These are phyloP conservation scores for Pelargonium cotyledonis DNA, from an alignment of 441 rosid species.

Conservation along the genomic window DNA sequence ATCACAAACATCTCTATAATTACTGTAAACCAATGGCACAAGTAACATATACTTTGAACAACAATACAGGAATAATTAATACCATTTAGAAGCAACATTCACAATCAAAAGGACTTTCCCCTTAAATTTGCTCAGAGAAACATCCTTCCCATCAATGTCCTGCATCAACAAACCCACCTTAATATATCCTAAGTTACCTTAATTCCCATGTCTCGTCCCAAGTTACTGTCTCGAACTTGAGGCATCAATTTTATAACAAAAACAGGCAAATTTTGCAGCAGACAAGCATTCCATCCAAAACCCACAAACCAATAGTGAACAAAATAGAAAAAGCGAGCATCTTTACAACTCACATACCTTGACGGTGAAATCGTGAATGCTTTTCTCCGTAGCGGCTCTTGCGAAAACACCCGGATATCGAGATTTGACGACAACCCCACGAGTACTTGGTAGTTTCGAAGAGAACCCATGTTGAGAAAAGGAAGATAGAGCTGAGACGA, in stretches of 20 bases:
- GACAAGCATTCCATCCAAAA: not conserved
- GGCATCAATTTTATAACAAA: too few species aligned
- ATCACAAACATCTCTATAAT: not conserved
- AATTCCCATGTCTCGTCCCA: too few species aligned
- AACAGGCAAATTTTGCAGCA: not conserved
- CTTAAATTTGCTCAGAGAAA: conserved; percentile 34
- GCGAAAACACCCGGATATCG: conserved; percentile 45
- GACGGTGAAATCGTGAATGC: conserved; percentile 64
- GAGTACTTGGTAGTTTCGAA: conserved; percentile 24
- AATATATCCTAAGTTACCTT: not conserved
- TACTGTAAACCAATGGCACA: not conserved
- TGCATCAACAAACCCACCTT: conserved; percentile 23
- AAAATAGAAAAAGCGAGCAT: not conserved
- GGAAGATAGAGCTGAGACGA: conserved; percentile 42
- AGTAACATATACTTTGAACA: conserved; percentile 62
- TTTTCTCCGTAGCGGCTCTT: conserved; percentile 73
- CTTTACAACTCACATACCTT: conserved; percentile 39
- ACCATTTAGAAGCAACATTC: conserved; percentile 3
- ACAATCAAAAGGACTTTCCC: conserved; percentile 3
- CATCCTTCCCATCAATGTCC: conserved; percentile 84
- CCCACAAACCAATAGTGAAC: not conserved
- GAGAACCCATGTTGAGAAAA: conserved; percentile 48
- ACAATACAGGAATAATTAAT: not conserved
- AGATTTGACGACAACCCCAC: conserved; percentile 36
- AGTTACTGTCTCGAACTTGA: too few species aligned